Base-by-base conservation (phyloP, 768 basidiomycete species). In the Strobilomyces dryophilus region DNA sequence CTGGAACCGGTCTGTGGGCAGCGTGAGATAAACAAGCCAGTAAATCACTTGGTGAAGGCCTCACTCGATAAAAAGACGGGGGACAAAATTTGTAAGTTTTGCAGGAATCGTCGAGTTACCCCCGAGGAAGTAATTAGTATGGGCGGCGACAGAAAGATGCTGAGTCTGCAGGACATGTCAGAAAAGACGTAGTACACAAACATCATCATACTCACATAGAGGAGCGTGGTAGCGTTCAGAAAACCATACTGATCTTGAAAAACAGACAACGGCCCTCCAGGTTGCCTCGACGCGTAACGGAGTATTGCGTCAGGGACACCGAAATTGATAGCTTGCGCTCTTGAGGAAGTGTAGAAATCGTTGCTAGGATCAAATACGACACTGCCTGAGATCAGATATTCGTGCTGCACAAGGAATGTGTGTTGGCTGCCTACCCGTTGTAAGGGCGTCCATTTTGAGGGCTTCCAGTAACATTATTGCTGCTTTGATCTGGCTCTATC, bases 251-350 rank as follows among this genome's bases (percentile, higher is more conserved):
- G 57, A 24, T 71, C 52, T 54, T 79, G 72, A 60, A 85, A 87
- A 8, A 73, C 73, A 2, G 74, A 64, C 45, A 76, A 67, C 1
- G 67, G 60, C 3, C 81, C 81, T 20, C 66, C 65, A 8, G 72
- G 63, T 15, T 66, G 55, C 52, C 78, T 74, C 8, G 65, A 57
- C 3, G 85, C 84, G 45, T 71, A 71, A 10, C 74, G 76, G 56
- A 81, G 83, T 18, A 88, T 79, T 5, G 87, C 79, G 8, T 78
- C 78, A 15, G 87, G 76, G 0, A 89, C 64, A n/a, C 78, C 75
- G n/a, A 79, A 71, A 27, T 64, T 69, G 1, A 78, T 78, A 3
- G 82, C 71, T 3, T 58, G 65, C 0, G 81, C 78, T 20, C 84
- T 76, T 14, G 81, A 79, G 45, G 74, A 65, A 32, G 84, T 71